A percentile compares a stretch with the other conserved stretches of the same genome.
Conservation (phyloP, 306 rosid genomes). For the Benincasa hispida region DNA sequence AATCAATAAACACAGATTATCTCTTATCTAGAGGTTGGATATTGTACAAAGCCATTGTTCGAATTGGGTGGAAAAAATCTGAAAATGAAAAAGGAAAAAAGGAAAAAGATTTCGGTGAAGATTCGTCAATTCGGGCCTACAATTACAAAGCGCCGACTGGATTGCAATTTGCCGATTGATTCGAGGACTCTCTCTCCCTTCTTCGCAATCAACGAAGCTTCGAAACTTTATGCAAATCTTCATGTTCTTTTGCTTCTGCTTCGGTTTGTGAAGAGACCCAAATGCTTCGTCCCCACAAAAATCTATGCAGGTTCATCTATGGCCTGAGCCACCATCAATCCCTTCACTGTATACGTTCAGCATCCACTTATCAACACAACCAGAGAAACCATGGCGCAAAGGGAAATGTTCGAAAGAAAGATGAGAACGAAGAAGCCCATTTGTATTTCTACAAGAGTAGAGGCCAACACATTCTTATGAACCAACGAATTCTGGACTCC, state of each 20-base stretch:
- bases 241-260: background rate
- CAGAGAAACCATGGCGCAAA: conserved; percentile 1
- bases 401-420: conserved; percentile 7
- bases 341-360: conserved; percentile 17
- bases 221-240: background rate
- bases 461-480: conserved; percentile 80
- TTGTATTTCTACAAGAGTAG: conserved; percentile 49
- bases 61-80: no score
- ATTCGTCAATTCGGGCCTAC: background rate
- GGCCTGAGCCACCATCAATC: background rate
- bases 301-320: conserved; percentile 8
- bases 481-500: conserved; percentile 53
- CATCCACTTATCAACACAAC: conserved; percentile 16
- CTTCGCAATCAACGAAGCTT: background rate
- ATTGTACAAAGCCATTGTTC: no score
- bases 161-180: background rate
- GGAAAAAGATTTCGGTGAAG: no score
- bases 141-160: background rate
- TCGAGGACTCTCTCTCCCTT: background rate
- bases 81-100: no score
- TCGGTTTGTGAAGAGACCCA: background rate
- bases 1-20: no score
- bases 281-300: conserved; percentile 34
- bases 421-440: conserved; percentile 5
- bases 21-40: no score